These are phyloP conservation scores for Daedaleopsis nitida DNA, from an alignment of 768 basidiomycete species.

Conservation along the genomic window DNA sequence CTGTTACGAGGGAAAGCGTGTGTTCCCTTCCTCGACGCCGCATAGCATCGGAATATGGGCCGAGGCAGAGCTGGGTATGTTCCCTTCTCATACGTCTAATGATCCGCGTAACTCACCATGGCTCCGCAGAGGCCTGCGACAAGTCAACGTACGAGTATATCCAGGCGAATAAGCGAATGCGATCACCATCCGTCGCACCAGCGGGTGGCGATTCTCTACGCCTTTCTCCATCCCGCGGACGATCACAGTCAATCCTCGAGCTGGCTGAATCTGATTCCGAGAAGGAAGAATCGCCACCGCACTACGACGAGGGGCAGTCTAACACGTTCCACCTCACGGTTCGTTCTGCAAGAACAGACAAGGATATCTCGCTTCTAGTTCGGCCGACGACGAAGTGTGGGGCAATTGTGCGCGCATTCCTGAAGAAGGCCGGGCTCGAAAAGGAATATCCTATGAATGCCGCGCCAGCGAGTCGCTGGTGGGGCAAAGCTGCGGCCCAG, in stretches of 20 bases:
- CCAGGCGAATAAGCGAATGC: conserved; percentile 40
- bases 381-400: conserved; percentile 76
- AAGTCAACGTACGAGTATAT: conserved; percentile 64
- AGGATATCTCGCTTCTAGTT: conserved; percentile 65
- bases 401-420: conserved; percentile 72
- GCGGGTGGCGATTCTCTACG: conserved; percentile 5
- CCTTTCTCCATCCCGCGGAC: conserved; percentile 14
- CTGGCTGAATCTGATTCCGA: conserved; percentile 28
- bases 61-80: conserved; percentile 62
- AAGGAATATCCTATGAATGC: conserved; percentile 45
- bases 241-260: conserved; percentile 19
- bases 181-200: conserved; percentile 27
- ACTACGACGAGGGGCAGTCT: conserved; percentile 34
- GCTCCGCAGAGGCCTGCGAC: conserved; percentile 62
- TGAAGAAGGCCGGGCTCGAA: conserved; percentile 65
- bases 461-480: conserved; percentile 33
- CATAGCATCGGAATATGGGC: conserved; percentile 66
- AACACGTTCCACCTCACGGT: conserved; percentile 68
- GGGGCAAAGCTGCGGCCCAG: conserved; percentile 25
- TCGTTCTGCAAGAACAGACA: conserved; percentile 57
- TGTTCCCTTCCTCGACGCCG: conserved; percentile 73
- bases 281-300: conserved; percentile 21
- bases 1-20: conserved; percentile 58
- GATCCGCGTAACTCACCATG: background rate
- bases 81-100: conserved; percentile 2